Percentiles rank a stretch among this genome's conserved stretches.
Conservation (phyloP, 108 stramenopile genomes). For the Cyclotella baltica region DNA sequence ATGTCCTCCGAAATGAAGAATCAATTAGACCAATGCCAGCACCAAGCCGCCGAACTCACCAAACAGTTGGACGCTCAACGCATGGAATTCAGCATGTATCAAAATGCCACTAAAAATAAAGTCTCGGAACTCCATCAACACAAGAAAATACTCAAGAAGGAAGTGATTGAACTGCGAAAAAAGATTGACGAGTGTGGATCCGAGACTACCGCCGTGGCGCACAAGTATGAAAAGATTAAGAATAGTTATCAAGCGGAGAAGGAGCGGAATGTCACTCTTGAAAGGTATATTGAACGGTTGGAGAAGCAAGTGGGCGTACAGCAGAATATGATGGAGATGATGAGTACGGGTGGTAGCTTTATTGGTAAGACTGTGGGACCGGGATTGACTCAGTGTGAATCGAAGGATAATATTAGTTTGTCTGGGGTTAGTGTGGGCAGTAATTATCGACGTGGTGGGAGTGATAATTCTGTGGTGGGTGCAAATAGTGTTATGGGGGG, state of each 20-base stretch:
- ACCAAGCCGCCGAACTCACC: constrained; percentile 69
- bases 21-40: constrained; percentile 61
- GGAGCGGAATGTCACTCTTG: constrained; percentile 71
- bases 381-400: constrained; percentile 40
- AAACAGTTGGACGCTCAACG: constrained; percentile 77
- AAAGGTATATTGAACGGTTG: constrained; percentile 82
- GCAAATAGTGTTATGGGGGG: constrained; percentile 5
- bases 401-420: constrained; percentile 36
- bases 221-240: constrained; percentile 62
- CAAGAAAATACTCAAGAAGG: constrained; percentile 89
- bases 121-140: constrained; percentile 74
- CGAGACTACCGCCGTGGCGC: constrained; percentile 63
- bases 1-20: constrained; percentile 58
- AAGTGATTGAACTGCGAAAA: constrained; percentile 82
- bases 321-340: constrained; percentile 94
- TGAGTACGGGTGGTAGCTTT: constrained; percentile 59
- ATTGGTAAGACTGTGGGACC: constrained; percentile 53
- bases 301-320: constrained; percentile 89
- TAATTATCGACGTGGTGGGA: constrained; percentile 13
- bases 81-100: constrained; percentile 87
- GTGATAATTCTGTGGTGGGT: constrained; percentile 20
- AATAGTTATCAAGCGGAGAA: constrained; percentile 66
- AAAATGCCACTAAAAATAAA: constrained; percentile 76
- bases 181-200: constrained; percentile 74
- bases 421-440: constrained; percentile 42